Evolutionary conservation across 345 rosid species (phyloP).

Genomic region (Cardamine chenopodiifolia): DNA sequence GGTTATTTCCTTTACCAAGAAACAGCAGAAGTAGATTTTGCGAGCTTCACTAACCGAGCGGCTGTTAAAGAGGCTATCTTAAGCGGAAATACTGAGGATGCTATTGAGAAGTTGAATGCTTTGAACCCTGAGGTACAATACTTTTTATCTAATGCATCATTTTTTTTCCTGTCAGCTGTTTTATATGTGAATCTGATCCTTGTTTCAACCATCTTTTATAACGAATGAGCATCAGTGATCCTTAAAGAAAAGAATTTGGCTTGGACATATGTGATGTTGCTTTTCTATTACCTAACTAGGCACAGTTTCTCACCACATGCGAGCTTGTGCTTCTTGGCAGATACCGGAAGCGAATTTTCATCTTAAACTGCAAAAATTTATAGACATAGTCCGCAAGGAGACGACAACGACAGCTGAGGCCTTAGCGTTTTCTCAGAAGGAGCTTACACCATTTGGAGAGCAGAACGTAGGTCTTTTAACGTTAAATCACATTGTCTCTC

Average conservation of each 20-base stretch:
- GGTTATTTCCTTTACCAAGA: conserved; percentile 51
- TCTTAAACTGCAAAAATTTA: conserved; percentile 85
- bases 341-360: conserved; percentile 77
- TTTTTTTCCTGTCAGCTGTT: too few relatives aligned
- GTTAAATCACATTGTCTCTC: neutral
- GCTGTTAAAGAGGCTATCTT: conserved; percentile 82
- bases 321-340: conserved; percentile 44
- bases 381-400: conserved; percentile 75
- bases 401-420: conserved; percentile 73
- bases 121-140: conserved; percentile 77
- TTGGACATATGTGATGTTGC: conserved; percentile 2
- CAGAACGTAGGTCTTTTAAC: conserved; percentile 54
- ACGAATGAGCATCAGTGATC: neutral
- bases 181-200: neutral
- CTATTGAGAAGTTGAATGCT: conserved; percentile 81
- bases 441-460: conserved; percentile 86
- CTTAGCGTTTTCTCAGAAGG: conserved; percentile 80
- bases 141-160: conserved; percentile 8
- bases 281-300: neutral
- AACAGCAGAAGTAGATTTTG: conserved; percentile 78
- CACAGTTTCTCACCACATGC: neutral
- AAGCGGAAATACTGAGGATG: conserved; percentile 78
- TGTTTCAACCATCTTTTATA: neutral
- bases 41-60: conserved; percentile 71
- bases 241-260: neutral